Evolutionary conservation across 176 grass and related monocot species (phyloP), one percentile per base, ranked within the genome.

Genomic region (Ensete glaucum): DNA sequence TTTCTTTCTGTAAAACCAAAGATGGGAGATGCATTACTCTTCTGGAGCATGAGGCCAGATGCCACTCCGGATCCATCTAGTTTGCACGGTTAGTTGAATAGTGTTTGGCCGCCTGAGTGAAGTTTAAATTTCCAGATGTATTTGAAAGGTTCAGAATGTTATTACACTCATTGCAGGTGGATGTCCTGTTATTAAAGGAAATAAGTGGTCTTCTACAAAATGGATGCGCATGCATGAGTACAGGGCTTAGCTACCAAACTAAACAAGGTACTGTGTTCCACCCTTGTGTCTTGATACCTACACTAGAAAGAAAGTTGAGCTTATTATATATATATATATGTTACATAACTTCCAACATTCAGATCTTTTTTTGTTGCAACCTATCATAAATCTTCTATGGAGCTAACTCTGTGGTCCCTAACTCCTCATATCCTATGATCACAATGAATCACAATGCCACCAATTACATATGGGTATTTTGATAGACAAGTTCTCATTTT

Each of bases 141-240:
- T 24, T 53, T 20, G 54, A 64, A 73, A 52, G 22, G 71, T 9
- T 26, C 56, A 76, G 24, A 88, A 13, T 10, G 64, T 52, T 79
- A 43, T 43, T 43, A 5, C 34, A 43, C 34, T 73, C 14, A 52
- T 82, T 73, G 82, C 72, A 96, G 92, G 89, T 78, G 92, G 92
- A 24, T 96, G 92, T 7, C 78, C 92, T 76, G 89, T 96, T 54
- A 82, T 96, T 81, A 87, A 88, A 81, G 92, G 92, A 50, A 62
- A 96, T 75, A 96, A 96, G 76, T 96, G 92, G 92, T 96, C 92
- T 66, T 96, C 89, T 29, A 92, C 92, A 52, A 96, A 96, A 73
- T 92, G 92, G 92, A 88, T 96, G 73, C 89, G 85, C 23, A 73
- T 92, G 69, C 82, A 96, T 10, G 89, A 96, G 73, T 96, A 92